Percentiles rank a stretch among this genome's conserved stretches.
phyloP scores from a whole-genome alignment of 2,329 filamentous ascomycete species.

The Neurospora sp. region DNA sequence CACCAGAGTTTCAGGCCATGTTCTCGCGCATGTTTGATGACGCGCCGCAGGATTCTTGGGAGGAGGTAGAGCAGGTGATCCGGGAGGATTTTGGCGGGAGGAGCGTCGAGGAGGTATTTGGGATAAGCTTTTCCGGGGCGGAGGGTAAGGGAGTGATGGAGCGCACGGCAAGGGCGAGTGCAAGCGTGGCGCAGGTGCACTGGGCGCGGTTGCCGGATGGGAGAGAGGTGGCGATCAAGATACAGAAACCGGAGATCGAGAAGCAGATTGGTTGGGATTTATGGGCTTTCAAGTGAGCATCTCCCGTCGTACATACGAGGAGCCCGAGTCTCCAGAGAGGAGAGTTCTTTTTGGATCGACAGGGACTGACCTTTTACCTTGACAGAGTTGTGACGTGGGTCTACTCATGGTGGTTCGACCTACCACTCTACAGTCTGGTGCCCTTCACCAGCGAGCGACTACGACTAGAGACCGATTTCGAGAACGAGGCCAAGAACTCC shows the following conservation, averaged over 20 bases:
- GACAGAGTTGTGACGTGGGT: conserved; percentile 64
- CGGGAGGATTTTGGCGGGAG: conserved; percentile 78
- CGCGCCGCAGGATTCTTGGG: conserved; percentile 86
- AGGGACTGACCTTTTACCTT: conserved; percentile 8
- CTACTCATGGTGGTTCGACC: conserved; percentile 80
- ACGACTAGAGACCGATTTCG: conserved; percentile 86
- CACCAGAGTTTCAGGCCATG: conserved; percentile 92
- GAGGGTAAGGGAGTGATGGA: conserved; percentile 57
- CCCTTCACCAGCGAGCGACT: conserved; percentile 91
- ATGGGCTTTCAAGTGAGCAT: conserved; percentile 75
- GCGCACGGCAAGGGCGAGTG: conserved; percentile 57
- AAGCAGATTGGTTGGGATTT: conserved; percentile 90
- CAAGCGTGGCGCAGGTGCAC: conserved; percentile 93
- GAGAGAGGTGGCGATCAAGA: conserved; percentile 86
- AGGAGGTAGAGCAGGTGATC: conserved; percentile 75
- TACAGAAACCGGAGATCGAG: conserved; percentile 90
- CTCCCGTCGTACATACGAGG: background rate
- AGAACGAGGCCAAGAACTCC: conserved; percentile 82
- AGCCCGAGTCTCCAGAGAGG: too few relatives aligned
- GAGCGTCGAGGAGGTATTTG: conserved; percentile 83
- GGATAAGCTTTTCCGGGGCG: conserved; percentile 68
- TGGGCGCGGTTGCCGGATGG: conserved; percentile 84
- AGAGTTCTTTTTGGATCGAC: too few relatives aligned
- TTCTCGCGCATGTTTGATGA: conserved; percentile 97
- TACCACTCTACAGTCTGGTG: conserved; percentile 85